Conservation (phyloP, 208 protist genomes). For the Leishmania martiniquensis region DNA sequence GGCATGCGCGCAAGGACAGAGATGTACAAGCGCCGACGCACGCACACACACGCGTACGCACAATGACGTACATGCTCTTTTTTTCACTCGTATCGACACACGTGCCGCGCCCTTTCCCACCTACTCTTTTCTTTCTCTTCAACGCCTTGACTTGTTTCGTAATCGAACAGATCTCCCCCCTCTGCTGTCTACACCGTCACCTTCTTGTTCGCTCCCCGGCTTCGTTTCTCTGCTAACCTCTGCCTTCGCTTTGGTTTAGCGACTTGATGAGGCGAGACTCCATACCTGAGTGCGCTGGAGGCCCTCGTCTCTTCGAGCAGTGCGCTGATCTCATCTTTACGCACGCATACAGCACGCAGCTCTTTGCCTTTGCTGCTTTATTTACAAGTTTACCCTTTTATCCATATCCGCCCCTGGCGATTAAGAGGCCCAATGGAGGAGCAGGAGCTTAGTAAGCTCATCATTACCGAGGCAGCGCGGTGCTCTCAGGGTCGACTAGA, state of each 20-base stretch:
- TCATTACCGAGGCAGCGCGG: constrained; percentile 34
- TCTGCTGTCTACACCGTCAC: neutral
- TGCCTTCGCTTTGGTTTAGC: neutral
- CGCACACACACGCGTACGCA: neutral
- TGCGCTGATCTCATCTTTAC: neutral
- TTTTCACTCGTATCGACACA: neutral
- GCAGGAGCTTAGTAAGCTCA: constrained; percentile 27
- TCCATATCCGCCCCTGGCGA: too few species aligned
- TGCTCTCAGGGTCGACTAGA: constrained; percentile 30
- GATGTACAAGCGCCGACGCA: neutral
- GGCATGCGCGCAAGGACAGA: too few species aligned
- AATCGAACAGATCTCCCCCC: neutral
- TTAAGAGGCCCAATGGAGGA: constrained; percentile 9
- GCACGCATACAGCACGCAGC: neutral
- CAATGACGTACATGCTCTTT: neutral
- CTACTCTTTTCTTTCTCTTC: neutral
- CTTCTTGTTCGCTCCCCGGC: neutral
- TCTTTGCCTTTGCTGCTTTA: neutral
- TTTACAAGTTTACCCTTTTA: too few species aligned
- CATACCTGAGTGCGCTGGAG: neutral
- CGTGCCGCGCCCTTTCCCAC: neutral
- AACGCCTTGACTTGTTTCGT: neutral
- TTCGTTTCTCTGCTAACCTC: neutral
- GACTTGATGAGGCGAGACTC: neutral
- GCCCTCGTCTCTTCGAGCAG: neutral